Evolutionary conservation across 768 basidiomycete genomes (phyloP).

Genomic region (Baorangia bicolor): DNA sequence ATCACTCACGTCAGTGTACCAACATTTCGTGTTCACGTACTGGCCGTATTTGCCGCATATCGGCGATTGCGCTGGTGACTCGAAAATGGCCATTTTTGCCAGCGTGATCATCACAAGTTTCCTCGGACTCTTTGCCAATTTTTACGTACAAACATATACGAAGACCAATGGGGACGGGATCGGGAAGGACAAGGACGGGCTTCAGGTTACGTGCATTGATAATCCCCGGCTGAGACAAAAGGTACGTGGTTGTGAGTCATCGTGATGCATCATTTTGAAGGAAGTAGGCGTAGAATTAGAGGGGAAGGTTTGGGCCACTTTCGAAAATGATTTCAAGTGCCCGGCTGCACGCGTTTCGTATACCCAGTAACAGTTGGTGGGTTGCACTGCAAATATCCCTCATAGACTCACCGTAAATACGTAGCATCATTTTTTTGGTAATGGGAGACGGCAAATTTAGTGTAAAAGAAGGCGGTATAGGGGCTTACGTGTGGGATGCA

Average conservation of each 20-base stretch:
- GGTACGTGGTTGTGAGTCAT: constrained; percentile 1
- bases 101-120: constrained; percentile 19
- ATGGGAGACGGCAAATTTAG: neutral
- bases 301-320: neutral
- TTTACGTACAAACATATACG: constrained; percentile 26
- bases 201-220: neutral
- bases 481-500: neutral
- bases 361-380: neutral
- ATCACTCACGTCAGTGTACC: constrained; percentile 19
- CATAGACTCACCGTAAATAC: neutral
- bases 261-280: neutral
- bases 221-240: neutral
- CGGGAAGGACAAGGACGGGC: neutral
- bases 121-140: constrained; percentile 24
- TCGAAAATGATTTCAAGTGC: neutral
- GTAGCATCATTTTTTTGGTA: neutral
- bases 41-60: constrained; percentile 24
- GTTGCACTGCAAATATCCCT: neutral
- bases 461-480: constrained; percentile 1
- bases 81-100: constrained; percentile 15
- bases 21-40: constrained; percentile 28
- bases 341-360: neutral
- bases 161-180: neutral
- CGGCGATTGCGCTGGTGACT: constrained; percentile 27
- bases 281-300: neutral